Evolutionary conservation across 805 yeast species (phyloP).

Genomic region (Starmerella powellii): DNA sequence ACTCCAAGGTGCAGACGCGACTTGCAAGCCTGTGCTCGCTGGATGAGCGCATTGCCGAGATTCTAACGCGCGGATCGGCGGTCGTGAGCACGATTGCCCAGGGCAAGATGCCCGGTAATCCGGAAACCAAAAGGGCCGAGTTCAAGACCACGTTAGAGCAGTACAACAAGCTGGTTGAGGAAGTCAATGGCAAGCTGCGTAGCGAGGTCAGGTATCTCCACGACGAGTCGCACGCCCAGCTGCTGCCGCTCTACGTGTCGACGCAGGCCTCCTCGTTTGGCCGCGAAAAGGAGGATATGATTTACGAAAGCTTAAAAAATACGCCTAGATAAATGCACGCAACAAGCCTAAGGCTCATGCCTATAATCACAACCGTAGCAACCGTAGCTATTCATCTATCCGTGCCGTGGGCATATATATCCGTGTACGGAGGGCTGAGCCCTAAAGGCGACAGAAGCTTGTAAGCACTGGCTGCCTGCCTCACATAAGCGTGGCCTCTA

Average conservation of each 20-base stretch:
- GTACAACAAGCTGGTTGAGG: slow-evolving; percentile 46
- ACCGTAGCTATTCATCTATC: no score
- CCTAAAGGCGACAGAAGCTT: no score
- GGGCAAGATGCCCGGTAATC: slow-evolving; percentile 22
- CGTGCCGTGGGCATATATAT: no score
- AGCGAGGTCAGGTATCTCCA: slow-evolving; percentile 56
- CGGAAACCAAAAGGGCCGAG: slow-evolving; percentile 28
- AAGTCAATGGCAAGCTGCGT: slow-evolving; percentile 47
- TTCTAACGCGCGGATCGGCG: slow-evolving; percentile 24
- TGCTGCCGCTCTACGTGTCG: slow-evolving; percentile 56
- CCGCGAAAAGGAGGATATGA: slow-evolving; percentile 39
- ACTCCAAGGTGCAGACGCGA: slow-evolving; percentile 21
- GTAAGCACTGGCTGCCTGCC: no score
- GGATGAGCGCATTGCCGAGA: slow-evolving; percentile 21
- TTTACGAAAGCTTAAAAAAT: slow-evolving; percentile 21
- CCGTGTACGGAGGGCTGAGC: slow-evolving; percentile 4
- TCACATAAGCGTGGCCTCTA: not conserved
- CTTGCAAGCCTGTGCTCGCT: slow-evolving; percentile 24
- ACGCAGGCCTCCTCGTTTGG: slow-evolving; percentile 63
- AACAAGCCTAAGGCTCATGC: no score
- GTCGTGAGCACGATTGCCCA: slow-evolving; percentile 24
- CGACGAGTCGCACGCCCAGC: slow-evolving; percentile 34
- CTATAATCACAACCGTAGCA: no score
- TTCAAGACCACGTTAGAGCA: slow-evolving; percentile 36
- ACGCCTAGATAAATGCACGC: not conserved